Evolutionary conservation across 179 eudicot genomes (phyloP).

Genomic region (Nepenthes alata): DNA sequence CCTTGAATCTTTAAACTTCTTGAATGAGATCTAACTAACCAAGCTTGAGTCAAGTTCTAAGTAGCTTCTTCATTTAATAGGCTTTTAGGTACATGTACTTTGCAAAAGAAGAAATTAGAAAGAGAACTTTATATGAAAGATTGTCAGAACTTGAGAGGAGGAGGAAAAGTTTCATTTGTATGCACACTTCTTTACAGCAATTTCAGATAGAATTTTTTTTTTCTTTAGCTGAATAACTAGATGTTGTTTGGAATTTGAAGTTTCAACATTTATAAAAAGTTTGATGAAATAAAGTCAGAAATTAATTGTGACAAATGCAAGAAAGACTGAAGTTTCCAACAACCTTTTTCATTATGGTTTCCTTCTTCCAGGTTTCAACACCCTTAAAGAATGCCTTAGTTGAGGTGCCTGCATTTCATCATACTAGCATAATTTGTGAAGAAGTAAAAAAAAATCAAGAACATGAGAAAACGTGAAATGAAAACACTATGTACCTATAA

Average conservation of each 20-base stretch:
- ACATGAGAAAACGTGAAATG: neutral
- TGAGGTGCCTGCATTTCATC: constrained; percentile 37
- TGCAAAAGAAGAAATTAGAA: neutral
- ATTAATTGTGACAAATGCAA: neutral
- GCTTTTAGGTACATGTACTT: too few relatives aligned
- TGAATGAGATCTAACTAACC: too few relatives aligned
- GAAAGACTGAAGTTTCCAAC: neutral
- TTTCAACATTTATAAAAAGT: too few relatives aligned
- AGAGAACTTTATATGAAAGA: neutral
- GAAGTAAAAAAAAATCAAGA: too few relatives aligned
- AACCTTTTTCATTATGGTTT: constrained; percentile 55
- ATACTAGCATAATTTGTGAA: too few relatives aligned
- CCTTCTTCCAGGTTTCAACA: constrained; percentile 67
- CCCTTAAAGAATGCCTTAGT: constrained; percentile 61
- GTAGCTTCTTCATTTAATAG: too few relatives aligned
- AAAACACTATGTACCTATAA: constrained; percentile 29
- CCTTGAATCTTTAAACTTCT: too few relatives aligned
- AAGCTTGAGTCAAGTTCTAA: too few relatives aligned
- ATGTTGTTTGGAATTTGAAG: too few relatives aligned
- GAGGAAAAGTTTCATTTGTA: neutral
- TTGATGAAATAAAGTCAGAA: neutral
- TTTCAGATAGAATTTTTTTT: too few relatives aligned
- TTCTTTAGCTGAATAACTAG: too few relatives aligned
- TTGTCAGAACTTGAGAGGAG: neutral
- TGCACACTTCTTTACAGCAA: too few relatives aligned